Base-by-base conservation (phyloP, 805 yeast species). In the Nakazawaea sp. region DNA sequence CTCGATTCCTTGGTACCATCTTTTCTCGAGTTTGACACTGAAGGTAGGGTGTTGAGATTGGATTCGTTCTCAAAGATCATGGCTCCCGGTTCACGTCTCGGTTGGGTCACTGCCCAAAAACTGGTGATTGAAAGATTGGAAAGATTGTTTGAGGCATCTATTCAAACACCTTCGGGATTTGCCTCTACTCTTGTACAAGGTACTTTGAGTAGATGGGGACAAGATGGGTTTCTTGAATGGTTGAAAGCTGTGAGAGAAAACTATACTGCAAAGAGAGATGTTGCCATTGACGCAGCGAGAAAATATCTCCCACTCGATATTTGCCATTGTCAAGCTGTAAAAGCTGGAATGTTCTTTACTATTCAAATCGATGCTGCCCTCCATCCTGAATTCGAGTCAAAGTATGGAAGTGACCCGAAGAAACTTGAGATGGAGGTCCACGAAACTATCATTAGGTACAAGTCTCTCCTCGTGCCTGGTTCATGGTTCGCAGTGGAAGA, bases 41-140 rank as follows among this genome's bases (percentile, higher is more conserved):
- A 81, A 37, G 94, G 94, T 33, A 69, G 92, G 46, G 92, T 85
- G 12, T 53, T 84, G 32, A 67, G 94, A 45, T 67, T 84, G 42
- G 94, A 84, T 48, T 79, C 90, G 4, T 78, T 84, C 51, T 82
- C 90, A 29, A 84, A 84, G 58, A 78, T 78, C 35, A 60, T 83
- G 40, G 87, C 86, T 12, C 94, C 94, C 2, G 95, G 94, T 36
- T 55, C 75, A 24, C 68, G 94, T 52, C 56, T 78, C 32, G 88
- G 92, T 10, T 79, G 86, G 77, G 65, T 84, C 42, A 75, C 80
- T 9, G 85, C 78, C 18, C 86, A 83, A 56, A 64, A 66, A 18
- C 46, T 46, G 2, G 63, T 82, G 28, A 56, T 77, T 39, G 72
- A 74, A 41, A 68, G 75, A 38, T 56, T 70, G 36, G 58, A 70